Evolutionary conservation across 257 asterid genomes (phyloP).

Genomic region (Rhazya stricta): DNA sequence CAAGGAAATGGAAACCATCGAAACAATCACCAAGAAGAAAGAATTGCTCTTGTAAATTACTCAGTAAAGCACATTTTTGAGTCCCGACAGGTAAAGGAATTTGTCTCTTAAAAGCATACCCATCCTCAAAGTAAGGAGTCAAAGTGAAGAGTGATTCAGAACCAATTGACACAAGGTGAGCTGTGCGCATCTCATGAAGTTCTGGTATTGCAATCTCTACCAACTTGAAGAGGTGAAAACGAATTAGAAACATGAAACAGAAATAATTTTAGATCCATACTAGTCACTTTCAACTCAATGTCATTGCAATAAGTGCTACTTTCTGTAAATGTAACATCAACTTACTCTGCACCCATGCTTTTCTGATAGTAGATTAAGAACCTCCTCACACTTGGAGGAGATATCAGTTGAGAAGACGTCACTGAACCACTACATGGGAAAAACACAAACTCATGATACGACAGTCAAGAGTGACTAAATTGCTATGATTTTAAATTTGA

Average conservation of each 20-base stretch:
- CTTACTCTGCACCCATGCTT: constrained; percentile 80
- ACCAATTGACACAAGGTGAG: constrained; percentile 88
- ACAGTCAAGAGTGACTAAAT: constrained; percentile 15
- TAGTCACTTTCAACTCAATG: background rate
- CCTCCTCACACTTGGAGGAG: constrained; percentile 73
- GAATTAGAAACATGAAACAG: constrained; percentile 8
- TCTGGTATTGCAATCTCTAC: constrained; percentile 90
- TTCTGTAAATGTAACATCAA: constrained; percentile 11
- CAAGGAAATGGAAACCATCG: background rate
- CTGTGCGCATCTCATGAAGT: constrained; percentile 84
- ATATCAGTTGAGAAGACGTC: constrained; percentile 89
- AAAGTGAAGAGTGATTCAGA: constrained; percentile 65
- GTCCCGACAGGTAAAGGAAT: background rate
- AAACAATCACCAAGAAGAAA: background rate
- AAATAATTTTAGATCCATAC: background rate
- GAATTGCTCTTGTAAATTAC: background rate
- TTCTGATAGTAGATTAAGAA: constrained; percentile 65
- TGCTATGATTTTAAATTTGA: constrained; percentile 11
- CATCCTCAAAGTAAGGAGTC: constrained; percentile 75
- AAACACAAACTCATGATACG: constrained; percentile 17
- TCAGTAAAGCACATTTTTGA: constrained; percentile 10
- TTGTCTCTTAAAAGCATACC: constrained; percentile 45
- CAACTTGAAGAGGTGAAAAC: constrained; percentile 42
- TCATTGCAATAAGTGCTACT: constrained; percentile 8
- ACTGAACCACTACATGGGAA: constrained; percentile 62